phyloP scores from a whole-genome alignment of 176 grass and related monocot genomes.

The Aegilops sharonensis region DNA sequence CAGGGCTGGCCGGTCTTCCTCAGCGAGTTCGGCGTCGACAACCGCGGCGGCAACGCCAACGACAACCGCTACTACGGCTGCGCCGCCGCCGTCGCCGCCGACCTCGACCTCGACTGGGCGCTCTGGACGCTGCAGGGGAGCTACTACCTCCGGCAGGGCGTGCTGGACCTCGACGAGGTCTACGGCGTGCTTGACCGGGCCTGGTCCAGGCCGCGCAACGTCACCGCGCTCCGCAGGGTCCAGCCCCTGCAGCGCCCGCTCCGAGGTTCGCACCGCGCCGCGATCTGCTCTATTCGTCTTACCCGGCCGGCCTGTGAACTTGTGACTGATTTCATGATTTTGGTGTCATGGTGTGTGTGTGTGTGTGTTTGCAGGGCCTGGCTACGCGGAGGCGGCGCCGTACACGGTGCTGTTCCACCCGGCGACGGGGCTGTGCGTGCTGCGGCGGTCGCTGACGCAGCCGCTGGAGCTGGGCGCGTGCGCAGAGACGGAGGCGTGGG shows the following conservation, averaged over 20 bases:
- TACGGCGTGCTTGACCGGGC: constrained; percentile 64
- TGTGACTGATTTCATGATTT: no score
- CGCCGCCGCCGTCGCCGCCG: constrained; percentile 49
- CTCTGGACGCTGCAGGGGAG: constrained; percentile 86
- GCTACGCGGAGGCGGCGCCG: constrained; percentile 26
- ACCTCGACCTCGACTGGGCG: constrained; percentile 86
- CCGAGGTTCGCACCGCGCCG: background rate
- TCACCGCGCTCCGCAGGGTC: constrained; percentile 43
- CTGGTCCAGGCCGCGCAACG: constrained; percentile 50
- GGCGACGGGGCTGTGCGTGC: constrained; percentile 53
- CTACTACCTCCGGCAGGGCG: constrained; percentile 79
- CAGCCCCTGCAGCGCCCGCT: constrained; percentile 70
- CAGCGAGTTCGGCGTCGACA: constrained; percentile 91
- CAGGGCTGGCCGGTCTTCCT: constrained; percentile 64
- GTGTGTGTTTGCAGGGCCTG: constrained; percentile 35
- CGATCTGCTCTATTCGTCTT: no score
- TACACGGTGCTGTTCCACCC: constrained; percentile 80
- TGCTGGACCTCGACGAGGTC: constrained; percentile 48
- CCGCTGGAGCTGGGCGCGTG: constrained; percentile 57
- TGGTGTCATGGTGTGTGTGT: no score
- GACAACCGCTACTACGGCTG: constrained; percentile 86
- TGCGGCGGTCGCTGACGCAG: background rate
- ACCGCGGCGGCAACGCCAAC: constrained; percentile 62
- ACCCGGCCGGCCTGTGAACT: no score
- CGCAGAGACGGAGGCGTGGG: constrained; percentile 44